Evolutionary conservation across 306 rosid genomes (phyloP).

Genomic region (Prunus mira): DNA sequence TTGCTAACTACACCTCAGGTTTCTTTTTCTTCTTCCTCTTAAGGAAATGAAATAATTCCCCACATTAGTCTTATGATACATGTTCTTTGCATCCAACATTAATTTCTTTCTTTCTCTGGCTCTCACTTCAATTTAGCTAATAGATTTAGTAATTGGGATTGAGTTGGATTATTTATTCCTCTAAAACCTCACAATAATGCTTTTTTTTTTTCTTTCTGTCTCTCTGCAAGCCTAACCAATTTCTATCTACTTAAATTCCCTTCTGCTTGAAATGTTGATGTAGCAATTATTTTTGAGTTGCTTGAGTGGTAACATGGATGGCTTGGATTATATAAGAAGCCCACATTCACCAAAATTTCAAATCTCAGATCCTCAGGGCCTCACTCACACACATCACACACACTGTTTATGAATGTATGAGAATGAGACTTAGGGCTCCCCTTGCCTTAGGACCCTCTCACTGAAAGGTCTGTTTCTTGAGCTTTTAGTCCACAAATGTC

Average conservation of each 20-base stretch:
- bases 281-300: not conserved
- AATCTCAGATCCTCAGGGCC: not conserved
- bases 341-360: not conserved
- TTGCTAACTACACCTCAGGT: too few relatives aligned
- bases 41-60: conserved; percentile 26
- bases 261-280: too few relatives aligned
- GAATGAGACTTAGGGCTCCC: conserved; percentile 1
- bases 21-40: not conserved
- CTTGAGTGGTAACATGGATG: too few relatives aligned
- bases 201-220: too few relatives aligned
- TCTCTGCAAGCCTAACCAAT: not conserved
- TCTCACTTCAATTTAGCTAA: conserved; percentile 16
- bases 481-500: conserved; percentile 23
- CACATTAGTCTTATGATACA: conserved; percentile 18
- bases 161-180: too few relatives aligned
- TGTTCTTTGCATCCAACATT: conserved; percentile 29
- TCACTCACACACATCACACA: not conserved
- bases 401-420: not conserved
- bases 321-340: too few relatives aligned
- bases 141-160: too few relatives aligned
- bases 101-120: conserved; percentile 15
- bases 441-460: conserved; percentile 1
- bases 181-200: too few relatives aligned
- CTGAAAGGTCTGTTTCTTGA: conserved; percentile 2
- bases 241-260: too few relatives aligned